phyloP scores from a whole-genome alignment of 495 filamentous ascomycete genomes.

The Penicillium bovifimosum region DNA sequence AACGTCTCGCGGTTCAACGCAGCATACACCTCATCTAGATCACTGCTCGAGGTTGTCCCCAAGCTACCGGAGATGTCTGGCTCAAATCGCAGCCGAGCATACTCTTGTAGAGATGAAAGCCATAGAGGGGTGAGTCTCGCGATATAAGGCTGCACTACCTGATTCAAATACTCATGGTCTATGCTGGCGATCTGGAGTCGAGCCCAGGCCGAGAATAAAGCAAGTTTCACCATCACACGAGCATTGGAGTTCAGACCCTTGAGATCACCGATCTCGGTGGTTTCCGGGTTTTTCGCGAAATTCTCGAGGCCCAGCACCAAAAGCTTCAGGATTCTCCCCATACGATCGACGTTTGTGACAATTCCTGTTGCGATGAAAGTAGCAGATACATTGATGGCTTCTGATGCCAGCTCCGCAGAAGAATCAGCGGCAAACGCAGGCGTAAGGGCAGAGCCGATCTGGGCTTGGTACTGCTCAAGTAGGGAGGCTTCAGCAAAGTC shows the following conservation, averaged over 20 bases:
- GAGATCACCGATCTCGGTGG: constrained; percentile 85
- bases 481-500: constrained; percentile 94
- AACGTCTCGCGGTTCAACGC: constrained; percentile 91
- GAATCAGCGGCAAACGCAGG: constrained; percentile 95
- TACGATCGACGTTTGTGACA: constrained; percentile 93
- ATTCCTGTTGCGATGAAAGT: constrained; percentile 96
- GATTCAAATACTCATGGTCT: constrained; percentile 82
- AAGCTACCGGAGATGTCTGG: constrained; percentile 89
- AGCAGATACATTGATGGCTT: constrained; percentile 96
- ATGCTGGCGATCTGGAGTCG: constrained; percentile 93
- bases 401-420: constrained; percentile 88
- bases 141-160: constrained; percentile 87
- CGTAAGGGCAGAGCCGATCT: constrained; percentile 93
- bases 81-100: constrained; percentile 89
- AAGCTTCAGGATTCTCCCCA: constrained; percentile 94
- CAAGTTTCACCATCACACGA: constrained; percentile 96
- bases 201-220: constrained; percentile 98
- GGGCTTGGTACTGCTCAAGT: constrained; percentile 95
- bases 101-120: constrained; percentile 89
- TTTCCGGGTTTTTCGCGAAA: constrained; percentile 75
- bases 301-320: constrained; percentile 88
- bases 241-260: constrained; percentile 93
- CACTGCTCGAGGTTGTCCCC: constrained; percentile 64
- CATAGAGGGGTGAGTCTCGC: constrained; percentile 84
- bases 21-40: constrained; percentile 85